Evolutionary conservation across 371 early-diverging fungal species (phyloP), one percentile per base, ranked within the genome.

Genomic region (Cladochytrium tenue): DNA sequence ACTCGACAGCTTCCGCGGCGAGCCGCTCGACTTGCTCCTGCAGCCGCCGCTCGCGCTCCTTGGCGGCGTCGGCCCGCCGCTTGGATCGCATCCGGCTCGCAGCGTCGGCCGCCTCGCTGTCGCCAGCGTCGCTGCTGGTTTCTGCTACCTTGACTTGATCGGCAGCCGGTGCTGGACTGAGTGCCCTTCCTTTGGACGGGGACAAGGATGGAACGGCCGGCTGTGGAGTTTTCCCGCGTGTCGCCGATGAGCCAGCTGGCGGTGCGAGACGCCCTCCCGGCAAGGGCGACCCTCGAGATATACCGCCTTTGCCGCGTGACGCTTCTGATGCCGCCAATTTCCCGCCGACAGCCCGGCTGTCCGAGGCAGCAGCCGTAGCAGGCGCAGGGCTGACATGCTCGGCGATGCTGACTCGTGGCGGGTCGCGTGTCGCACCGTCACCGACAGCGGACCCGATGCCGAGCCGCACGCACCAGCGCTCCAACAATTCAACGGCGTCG

Each of bases 401-500:
- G 20, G 10, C 15, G 53, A 53, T 26, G 7, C 26, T 25, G 53
- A 53, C 53, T 53, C 15, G 10, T 25, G 53, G 15, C 7, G 27
- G 13, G 7, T 15, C 7, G 27, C 26, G 53, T 25, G 70, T 0
- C 43, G 43, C 43, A 20, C 43, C 43, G 43, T 43, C 43, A 13
- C 43, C 43, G 13, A 43, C 43, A n/a, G n/a, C n/a, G n/a, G n/a
- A n/a, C 43, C 43, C 43, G 20, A 7, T 7, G 13, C 53, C 58
- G 20, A 72, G 50, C 50, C 57, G 27, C 50, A 35, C 32, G 23
- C 75, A 58, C 75, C 76, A 76, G 20, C 34, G 25, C 60, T 57
- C 61, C 32, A 81, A 55, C 65, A 81, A 52, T 58, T 62, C 51
- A 1, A 76, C 58, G 1, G 70, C 68, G 60, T 81, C 81, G 28